Conservation (phyloP, 2,329 filamentous ascomycete genomes). For the Ophiostoma ulmi region DNA sequence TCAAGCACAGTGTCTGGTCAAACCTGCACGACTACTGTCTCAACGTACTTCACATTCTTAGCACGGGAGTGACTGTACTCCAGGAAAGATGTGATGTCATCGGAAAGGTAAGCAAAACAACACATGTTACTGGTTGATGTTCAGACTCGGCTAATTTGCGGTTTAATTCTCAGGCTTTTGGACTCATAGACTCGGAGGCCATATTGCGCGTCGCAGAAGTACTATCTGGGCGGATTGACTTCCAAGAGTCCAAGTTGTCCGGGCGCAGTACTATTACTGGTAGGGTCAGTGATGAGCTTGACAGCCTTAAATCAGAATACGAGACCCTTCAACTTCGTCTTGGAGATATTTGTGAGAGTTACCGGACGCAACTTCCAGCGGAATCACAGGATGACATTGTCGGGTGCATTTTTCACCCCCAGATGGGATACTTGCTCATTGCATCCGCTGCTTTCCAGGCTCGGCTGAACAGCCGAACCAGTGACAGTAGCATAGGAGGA, state of each 20-base stretch:
- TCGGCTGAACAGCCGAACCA: slow-evolving; percentile 40
- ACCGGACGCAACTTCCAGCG: slow-evolving; percentile 59
- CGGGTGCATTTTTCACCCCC: slow-evolving; percentile 85
- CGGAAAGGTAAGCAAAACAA: slow-evolving; percentile 10
- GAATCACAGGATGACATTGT: slow-evolving; percentile 49
- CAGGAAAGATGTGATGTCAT: slow-evolving; percentile 37
- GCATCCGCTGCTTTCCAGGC: slow-evolving; percentile 54
- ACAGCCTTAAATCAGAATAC: slow-evolving; percentile 71
- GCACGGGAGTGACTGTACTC: slow-evolving; percentile 37
- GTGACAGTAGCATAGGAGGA: slow-evolving; percentile 51
- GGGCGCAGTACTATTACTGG: slow-evolving; percentile 66
- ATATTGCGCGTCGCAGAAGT: slow-evolving; percentile 4
- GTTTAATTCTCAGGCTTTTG: not conserved
- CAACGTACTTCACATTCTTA: slow-evolving; percentile 61
- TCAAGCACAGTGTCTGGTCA: slow-evolving; percentile 66
- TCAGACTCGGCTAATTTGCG: not conserved
- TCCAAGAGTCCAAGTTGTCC: slow-evolving; percentile 67
- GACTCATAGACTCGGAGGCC: not conserved
- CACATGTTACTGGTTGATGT: not conserved
- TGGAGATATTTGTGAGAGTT: slow-evolving; percentile 58
- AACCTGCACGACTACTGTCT: slow-evolving; percentile 67
- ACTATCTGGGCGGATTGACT: slow-evolving; percentile 62
- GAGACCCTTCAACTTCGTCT: slow-evolving; percentile 72
- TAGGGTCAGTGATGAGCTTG: slow-evolving; percentile 69
- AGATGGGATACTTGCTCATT: slow-evolving; percentile 82